Base-by-base conservation (phyloP, 495 filamentous ascomycete genomes). In the Usnea hakonensis region DNA sequence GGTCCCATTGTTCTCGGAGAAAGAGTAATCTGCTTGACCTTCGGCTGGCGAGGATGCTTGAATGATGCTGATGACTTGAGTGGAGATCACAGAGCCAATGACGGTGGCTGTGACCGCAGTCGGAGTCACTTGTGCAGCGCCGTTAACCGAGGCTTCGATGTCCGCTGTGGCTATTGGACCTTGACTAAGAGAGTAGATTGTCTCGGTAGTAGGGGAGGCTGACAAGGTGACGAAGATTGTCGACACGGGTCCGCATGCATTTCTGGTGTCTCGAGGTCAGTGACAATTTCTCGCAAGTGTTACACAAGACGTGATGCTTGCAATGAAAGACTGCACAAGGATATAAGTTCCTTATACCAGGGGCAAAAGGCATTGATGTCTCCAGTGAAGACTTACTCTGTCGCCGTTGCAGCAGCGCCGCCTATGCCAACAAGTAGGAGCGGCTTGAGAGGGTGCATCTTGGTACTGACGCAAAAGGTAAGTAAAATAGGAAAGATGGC, bases 1-100 rank as follows among this genome's bases (percentile, higher is more conserved):
- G 35, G 58, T 63, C 11, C 64, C 63, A 57, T 65, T 63, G 9
- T 65, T 48, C 23, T 63, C 59, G 32, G 56, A 40, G 38, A 65
- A 68, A 55, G 54, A 68, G 17, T 62, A 67, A 23, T 19, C 23
- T 50, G 11, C 46, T 30, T 30, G 46, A 57, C 50, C 61, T 19
- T 48, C 26, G 36, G 53, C 57, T 33, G 35, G n/a, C 38, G 61
- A 36, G 5, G 55, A 56, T 41, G 35, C 46, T 13, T 60, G 41
- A 4, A 64, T 28, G 17, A 65, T 30, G 40, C 40, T 63, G 53
- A 60, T 17, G 19, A 64, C 52, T 50, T 60, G 16, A 28, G 50
- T 64, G 28, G 53, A 53, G 8, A 54, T 3, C 6, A 65, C 8
- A 8, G 57, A 46, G 35, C 30, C 48, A 17, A 55, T 68, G 43